A percentile compares a stretch with the other conserved stretches of the same genome.
These are phyloP conservation scores for Camellia granthamiana DNA, from an alignment of 148 eudicot species.

Conservation along the genomic window DNA sequence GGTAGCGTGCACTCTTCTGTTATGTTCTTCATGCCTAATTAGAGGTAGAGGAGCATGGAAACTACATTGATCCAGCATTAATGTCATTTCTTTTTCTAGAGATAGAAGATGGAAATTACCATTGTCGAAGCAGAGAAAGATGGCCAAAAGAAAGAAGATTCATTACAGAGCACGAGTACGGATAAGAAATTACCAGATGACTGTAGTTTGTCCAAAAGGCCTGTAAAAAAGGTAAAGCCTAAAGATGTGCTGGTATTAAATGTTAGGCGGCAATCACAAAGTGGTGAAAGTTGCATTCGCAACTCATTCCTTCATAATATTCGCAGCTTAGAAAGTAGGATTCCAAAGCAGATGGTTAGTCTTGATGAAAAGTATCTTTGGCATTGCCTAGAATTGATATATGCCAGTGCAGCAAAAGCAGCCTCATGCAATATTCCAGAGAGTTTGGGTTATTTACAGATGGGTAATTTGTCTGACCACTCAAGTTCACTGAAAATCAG, in stretches of 20 bases:
- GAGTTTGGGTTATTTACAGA: constrained; percentile 14
- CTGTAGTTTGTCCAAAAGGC: constrained; percentile 3
- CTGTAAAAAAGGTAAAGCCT: constrained; percentile 6
- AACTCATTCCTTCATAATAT: constrained; percentile 19
- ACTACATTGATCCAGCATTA: neutral
- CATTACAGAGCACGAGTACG: constrained; percentile 9
- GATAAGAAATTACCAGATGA: constrained; percentile 21
- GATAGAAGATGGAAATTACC: constrained; percentile 22
- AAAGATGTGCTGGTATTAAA: constrained; percentile 16
- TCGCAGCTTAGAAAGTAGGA: constrained; percentile 10
- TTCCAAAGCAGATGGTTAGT: constrained; percentile 44
- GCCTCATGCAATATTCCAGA: constrained; percentile 15
- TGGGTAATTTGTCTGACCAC: constrained; percentile 19
- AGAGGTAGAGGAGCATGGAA: neutral
- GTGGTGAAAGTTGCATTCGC: constrained; percentile 21
- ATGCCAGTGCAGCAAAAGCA: constrained; percentile 31
- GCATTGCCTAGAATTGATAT: constrained; percentile 49
- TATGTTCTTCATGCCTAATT: neutral
- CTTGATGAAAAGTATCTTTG: constrained; percentile 51
- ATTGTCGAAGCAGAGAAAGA: constrained; percentile 11
- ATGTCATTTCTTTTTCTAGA: neutral
- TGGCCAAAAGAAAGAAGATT: constrained; percentile 13
- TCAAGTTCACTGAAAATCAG: constrained; percentile 19
- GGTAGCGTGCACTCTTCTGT: neutral
- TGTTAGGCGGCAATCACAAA: constrained; percentile 9